phyloP scores from a whole-genome alignment of 352 stramenopile species.

The Globisporangium canariense region DNA sequence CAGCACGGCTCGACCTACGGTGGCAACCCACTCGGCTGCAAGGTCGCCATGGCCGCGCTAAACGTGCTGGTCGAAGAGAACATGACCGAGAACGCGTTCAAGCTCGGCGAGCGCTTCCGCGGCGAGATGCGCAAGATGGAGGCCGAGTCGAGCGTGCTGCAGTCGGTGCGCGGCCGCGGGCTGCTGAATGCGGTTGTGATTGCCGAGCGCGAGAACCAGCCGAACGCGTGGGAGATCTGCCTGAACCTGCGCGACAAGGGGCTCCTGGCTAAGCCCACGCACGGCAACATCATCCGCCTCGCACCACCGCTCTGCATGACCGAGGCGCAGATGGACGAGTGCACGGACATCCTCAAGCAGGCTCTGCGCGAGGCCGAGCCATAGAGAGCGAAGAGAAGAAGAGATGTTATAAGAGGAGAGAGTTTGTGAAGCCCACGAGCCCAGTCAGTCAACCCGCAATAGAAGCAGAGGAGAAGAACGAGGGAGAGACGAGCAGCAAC shows the following conservation, averaged over 20 bases:
- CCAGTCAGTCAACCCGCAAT: background rate
- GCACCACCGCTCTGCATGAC: constrained; percentile 95
- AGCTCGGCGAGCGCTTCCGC: constrained; percentile 93
- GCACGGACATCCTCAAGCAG: constrained; percentile 81
- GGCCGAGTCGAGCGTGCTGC: constrained; percentile 51
- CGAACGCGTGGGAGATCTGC: constrained; percentile 94
- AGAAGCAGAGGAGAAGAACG: background rate
- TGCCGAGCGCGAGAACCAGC: constrained; percentile 83
- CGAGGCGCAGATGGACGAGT: constrained; percentile 92
- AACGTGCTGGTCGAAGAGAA: constrained; percentile 96
- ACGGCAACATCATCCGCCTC: constrained; percentile 98
- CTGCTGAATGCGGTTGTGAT: constrained; percentile 99
- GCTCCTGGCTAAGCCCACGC: constrained; percentile 98
- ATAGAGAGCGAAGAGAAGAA: constrained; percentile 24
- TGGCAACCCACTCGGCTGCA: constrained; percentile 96
- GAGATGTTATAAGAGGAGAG: background rate
- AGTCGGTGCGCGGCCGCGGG: constrained; percentile 92
- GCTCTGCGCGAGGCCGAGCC: constrained; percentile 59
- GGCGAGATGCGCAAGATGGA: constrained; percentile 79
- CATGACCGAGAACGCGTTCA: constrained; percentile 92
- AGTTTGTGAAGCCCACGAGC: background rate
- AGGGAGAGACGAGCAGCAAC: background rate
- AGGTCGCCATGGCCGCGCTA: constrained; percentile 93
- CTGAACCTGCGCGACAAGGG: constrained; percentile 94
- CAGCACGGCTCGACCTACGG: constrained; percentile 98